Base-by-base conservation (phyloP, 2,329 filamentous ascomycete species). In the Zasmidium citrigriseum region DNA sequence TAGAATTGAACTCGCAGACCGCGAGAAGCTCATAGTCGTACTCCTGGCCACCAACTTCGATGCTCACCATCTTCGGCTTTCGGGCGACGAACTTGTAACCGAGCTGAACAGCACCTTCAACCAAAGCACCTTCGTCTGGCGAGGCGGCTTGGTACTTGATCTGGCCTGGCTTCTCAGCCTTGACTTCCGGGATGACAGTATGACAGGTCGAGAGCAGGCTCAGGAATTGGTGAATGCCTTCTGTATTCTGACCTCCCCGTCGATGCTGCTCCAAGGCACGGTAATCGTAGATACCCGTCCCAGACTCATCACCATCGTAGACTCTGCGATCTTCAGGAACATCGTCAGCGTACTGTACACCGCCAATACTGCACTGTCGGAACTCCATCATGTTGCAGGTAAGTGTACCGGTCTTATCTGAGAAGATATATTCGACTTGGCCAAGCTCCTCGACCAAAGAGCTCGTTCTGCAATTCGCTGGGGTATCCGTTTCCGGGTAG, bases 321-420 rank as follows among this genome's bases (percentile, higher is more conserved):
- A 91, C 89, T 67, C 90, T 85, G 57, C 91, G 86, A 72, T 99
- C 95, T 75, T 99, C 95, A 0, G 95, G 89, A 1, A 98, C 87
- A 46, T 93, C 91, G 54, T 95, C 92, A 12, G 91, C 89, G 71
- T 99, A 99, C 76, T 96, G 93, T 54, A 98, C 88, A 23, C 95
- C 95, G 23, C 86, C 91, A 70, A 99, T 98, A 0, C 90, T 89
- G 70, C 90, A 96, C 75, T 98, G 92, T 72, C 92, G 92, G 75
- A 98, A 99, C 75, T 98, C 93, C 95, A 99, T 98, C 83, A 91
- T 88, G 72, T 98, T 98, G 77, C 93, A 96, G n/a, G 93, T 98
- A 69, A 98, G 80, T 3, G 93, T 98, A 46, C 93, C 93, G 1
- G 93, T 98, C 80, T 98, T 98, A 80, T 98, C 93, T 0, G 92